Conservation (phyloP, 805 yeast genomes). For the Nakazawaea ambrosiae region DNA sequence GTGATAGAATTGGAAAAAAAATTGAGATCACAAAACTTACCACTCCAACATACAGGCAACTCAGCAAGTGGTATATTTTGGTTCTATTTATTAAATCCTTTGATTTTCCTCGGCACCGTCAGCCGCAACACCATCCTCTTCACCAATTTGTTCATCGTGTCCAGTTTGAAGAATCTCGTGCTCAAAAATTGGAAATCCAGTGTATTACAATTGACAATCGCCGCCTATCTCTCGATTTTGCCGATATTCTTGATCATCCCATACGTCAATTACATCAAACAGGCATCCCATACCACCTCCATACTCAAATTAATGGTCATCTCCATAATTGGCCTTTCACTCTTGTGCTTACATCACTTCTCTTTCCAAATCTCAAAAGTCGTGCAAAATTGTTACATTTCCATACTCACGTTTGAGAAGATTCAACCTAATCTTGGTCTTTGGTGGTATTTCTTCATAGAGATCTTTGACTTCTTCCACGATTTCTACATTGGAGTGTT, state of each 20-base stretch:
- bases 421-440: conserved; percentile 87
- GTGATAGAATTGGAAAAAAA: conserved; percentile 43
- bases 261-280: conserved; percentile 26
- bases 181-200: conserved; percentile 33
- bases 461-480: conserved; percentile 84
- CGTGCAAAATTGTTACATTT: conserved; percentile 7
- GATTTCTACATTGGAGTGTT: conserved; percentile 80
- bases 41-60: too few species aligned
- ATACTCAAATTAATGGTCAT: conserved; percentile 22
- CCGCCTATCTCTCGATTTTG: conserved; percentile 57
- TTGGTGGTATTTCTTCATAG: conserved; percentile 99
- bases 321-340: conserved; percentile 18
- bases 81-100: conserved; percentile 74
- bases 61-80: conserved; percentile 24
- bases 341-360: conserved; percentile 30
- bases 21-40: too few species aligned
- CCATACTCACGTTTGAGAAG: conserved; percentile 53
- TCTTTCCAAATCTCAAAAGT: conserved; percentile 3
- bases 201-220: conserved; percentile 48
- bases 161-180: conserved; percentile 38
- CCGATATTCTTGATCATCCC: conserved; percentile 60
- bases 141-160: conserved; percentile 49
- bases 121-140: conserved; percentile 63
- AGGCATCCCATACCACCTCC: neutral
- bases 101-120: conserved; percentile 59